Base-by-base conservation (phyloP, 768 basidiomycete genomes). In the Leucosporidium scottii region DNA sequence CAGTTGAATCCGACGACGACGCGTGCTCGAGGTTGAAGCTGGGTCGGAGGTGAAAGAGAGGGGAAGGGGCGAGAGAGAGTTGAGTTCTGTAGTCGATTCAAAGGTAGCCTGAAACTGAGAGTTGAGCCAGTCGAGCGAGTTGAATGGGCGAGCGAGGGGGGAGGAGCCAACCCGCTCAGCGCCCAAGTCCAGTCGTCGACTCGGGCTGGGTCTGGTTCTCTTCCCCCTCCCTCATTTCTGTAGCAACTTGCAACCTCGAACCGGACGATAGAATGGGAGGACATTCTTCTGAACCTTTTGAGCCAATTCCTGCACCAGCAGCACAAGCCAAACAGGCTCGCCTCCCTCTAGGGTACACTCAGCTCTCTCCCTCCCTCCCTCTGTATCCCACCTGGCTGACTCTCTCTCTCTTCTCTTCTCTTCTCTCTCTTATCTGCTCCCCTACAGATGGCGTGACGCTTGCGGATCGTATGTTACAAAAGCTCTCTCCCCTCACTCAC, bases 401-500 rank as follows among this genome's bases (percentile, higher is more conserved):
- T 30, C 18, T 61, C 27, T 49, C 54, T 17, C 4, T 23, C 44
- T 10, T 61, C 27, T 49, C 54, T 17, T 2, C 17, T 3, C 18
- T 44, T 15, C 39, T 3, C 39, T 8, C 34, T 44, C 39, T 44
- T 8, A 10, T 13, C 13, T 44, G 39, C 39, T n/a, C n/a, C n/a
- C n/a, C n/a, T 44, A 12, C 64, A 72, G 71, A 23, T 72, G 68
- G 67, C 68, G 71, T 6, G 71, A 72, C 15, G 59, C 62, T 12
- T 72, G 71, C 47, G 71, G 71, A 64, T 67, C 68, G 71, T 72
- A n/a, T n/a, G 71, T 51, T 10, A n/a, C n/a, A n/a, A n/a, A 6
- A 44, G 8, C 39, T 44, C 39, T 44, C 15, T 44, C 8, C 8
- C 39, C 13, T 15, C 13, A 2, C 39, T 44, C 39, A 8, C 39